Conservation (phyloP, 495 filamentous ascomycete species). For the Penicillium desertorum region DNA sequence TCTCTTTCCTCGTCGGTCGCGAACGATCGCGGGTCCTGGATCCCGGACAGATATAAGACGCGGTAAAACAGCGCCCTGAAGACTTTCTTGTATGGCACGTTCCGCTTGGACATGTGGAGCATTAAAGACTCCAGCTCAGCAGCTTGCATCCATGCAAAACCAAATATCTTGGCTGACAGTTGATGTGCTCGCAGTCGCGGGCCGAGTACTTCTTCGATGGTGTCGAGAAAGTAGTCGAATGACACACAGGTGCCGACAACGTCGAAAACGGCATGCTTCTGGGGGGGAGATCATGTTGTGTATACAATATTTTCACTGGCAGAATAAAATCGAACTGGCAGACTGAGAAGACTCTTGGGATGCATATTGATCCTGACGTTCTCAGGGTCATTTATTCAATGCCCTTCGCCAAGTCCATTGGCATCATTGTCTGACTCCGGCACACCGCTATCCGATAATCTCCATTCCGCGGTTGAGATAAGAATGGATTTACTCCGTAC, state of each 20-base stretch:
- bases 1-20: slow-evolving; percentile 39
- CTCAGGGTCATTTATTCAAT: neutral
- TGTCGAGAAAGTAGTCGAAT: slow-evolving; percentile 36
- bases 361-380: neutral
- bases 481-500: neutral
- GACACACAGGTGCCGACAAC: slow-evolving; percentile 47
- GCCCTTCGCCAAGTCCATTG: neutral
- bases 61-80: slow-evolving; percentile 42
- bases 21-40: slow-evolving; percentile 35
- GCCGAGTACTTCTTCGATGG: slow-evolving; percentile 34
- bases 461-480: neutral
- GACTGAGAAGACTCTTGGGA: neutral
- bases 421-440: neutral
- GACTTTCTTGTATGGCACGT: slow-evolving; percentile 35
- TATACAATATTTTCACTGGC: neutral
- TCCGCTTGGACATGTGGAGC: slow-evolving; percentile 41
- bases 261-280: slow-evolving; percentile 46
- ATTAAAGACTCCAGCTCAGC: slow-evolving; percentile 46
- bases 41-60: slow-evolving; percentile 37
- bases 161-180: slow-evolving; percentile 38
- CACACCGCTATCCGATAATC: neutral
- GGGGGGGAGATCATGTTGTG: neutral
- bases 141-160: slow-evolving; percentile 44
- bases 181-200: slow-evolving; percentile 27
- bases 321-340: neutral